Conservation (phyloP, 805 yeast genomes). For the Lipomyces lipofer region DNA sequence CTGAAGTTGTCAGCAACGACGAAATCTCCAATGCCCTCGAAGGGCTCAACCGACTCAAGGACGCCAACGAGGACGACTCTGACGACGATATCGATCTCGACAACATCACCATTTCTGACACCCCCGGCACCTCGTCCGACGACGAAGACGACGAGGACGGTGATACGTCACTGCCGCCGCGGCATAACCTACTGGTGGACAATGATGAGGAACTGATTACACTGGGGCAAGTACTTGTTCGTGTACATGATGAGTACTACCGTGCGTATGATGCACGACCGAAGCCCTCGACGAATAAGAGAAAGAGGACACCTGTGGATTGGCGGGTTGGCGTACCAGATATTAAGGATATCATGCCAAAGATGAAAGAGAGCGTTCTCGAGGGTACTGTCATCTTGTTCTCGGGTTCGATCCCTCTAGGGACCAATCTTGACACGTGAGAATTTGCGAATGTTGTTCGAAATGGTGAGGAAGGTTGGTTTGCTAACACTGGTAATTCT, state of each 20-base stretch:
- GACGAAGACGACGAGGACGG: neutral
- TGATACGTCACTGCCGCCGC: neutral
- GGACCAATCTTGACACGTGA: slow-evolving; percentile 57
- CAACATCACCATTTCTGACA: slow-evolving; percentile 3
- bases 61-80: slow-evolving; percentile 38
- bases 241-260: slow-evolving; percentile 71
- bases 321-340: slow-evolving; percentile 49
- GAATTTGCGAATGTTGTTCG: neutral
- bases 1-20: no score
- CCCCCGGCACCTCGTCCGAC: slow-evolving; percentile 5
- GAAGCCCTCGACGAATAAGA: slow-evolving; percentile 15
- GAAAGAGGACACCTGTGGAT: slow-evolving; percentile 21
- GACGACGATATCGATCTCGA: slow-evolving; percentile 1
- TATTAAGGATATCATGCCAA: slow-evolving; percentile 68
- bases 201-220: slow-evolving; percentile 76
- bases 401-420: slow-evolving; percentile 89
- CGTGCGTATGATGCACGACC: slow-evolving; percentile 39
- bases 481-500: neutral
- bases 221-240: slow-evolving; percentile 59
- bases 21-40: neutral
- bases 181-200: slow-evolving; percentile 61
- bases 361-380: slow-evolving; percentile 69
- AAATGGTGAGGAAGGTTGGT: neutral
- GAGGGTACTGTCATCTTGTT: slow-evolving; percentile 69
- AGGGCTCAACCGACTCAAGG: neutral